These are phyloP conservation scores for Phoma sp. DNA, from an alignment of 2,329 filamentous ascomycete species.

Conservation along the genomic window DNA sequence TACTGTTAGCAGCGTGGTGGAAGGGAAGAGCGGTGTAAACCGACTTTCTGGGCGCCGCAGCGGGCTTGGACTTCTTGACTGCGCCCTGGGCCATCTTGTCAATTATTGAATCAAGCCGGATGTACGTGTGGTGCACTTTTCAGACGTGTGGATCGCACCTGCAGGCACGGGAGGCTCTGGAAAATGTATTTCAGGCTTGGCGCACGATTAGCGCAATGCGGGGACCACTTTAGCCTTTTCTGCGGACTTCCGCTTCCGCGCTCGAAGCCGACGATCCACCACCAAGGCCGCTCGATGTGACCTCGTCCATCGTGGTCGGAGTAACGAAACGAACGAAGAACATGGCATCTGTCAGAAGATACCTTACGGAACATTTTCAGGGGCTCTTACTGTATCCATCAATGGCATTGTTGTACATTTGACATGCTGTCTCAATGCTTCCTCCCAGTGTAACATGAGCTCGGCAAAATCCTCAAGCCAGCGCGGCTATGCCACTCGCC, in stretches of 20 bases:
- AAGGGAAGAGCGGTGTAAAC: neutral
- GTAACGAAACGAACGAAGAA: neutral
- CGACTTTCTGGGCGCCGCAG: constrained; percentile 49
- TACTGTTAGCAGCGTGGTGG: constrained; percentile 13
- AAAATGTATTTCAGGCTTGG: constrained; percentile 26
- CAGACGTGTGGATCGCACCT: constrained; percentile 1
- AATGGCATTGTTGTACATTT: too few species aligned
- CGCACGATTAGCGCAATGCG: constrained; percentile 23
- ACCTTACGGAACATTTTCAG: constrained; percentile 7
- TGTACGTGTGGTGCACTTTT: neutral
- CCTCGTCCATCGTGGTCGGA: neutral
- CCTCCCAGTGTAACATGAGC: neutral
- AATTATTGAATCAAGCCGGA: neutral
- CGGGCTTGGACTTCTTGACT: constrained; percentile 56
- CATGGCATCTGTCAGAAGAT: neutral
- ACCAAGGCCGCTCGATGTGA: constrained; percentile 25
- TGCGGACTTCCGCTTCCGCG: constrained; percentile 27
- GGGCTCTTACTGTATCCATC: too few species aligned
- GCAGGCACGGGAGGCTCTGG: constrained; percentile 12
- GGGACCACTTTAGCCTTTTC: constrained; percentile 40
- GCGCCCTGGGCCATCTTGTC: constrained; percentile 57
- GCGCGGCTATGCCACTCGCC: constrained; percentile 8
- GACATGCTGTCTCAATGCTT: neutral
- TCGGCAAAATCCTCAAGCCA: constrained; percentile 2
- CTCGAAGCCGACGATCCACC: constrained; percentile 40